phyloP scores from a whole-genome alignment of 2,329 filamentous ascomycete genomes.

The Tolypocladium inflatum region DNA sequence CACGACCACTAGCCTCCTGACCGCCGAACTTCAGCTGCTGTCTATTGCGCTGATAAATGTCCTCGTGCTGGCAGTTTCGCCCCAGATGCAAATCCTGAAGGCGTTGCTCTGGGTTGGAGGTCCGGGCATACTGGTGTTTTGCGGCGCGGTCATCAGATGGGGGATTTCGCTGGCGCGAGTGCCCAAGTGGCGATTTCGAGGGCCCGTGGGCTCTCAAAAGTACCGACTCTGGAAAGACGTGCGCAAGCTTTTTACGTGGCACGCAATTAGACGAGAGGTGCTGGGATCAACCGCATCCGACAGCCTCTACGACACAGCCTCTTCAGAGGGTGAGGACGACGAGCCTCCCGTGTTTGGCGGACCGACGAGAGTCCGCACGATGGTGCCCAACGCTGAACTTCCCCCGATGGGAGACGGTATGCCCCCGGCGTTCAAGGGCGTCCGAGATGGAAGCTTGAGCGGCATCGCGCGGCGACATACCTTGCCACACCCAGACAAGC shows the following conservation, averaged over 20 bases:
- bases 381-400: constrained; percentile 11
- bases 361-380: constrained; percentile 18
- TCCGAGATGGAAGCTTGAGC: constrained; percentile 8
- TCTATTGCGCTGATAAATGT: constrained; percentile 77
- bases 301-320: constrained; percentile 18
- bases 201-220: constrained; percentile 31
- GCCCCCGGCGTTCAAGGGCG: constrained; percentile 9
- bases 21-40: constrained; percentile 79
- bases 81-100: constrained; percentile 79
- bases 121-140: constrained; percentile 62
- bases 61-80: constrained; percentile 65
- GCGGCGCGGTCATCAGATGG: constrained; percentile 68
- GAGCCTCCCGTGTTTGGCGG: constrained; percentile 8
- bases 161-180: constrained; percentile 79
- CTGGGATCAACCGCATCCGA: constrained; percentile 21
- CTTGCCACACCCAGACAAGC: constrained; percentile 32
- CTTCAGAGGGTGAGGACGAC: constrained; percentile 22
- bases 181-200: constrained; percentile 80
- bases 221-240: constrained; percentile 26
- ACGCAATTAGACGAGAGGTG: constrained; percentile 33
- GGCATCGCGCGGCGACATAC: constrained; percentile 37
- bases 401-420: constrained; percentile 6
- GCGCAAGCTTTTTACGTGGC: constrained; percentile 33
- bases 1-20: constrained; percentile 79
- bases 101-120: constrained; percentile 80